phyloP scores from a whole-genome alignment of 352 stramenopile species.

The Globisporangium lucens region DNA sequence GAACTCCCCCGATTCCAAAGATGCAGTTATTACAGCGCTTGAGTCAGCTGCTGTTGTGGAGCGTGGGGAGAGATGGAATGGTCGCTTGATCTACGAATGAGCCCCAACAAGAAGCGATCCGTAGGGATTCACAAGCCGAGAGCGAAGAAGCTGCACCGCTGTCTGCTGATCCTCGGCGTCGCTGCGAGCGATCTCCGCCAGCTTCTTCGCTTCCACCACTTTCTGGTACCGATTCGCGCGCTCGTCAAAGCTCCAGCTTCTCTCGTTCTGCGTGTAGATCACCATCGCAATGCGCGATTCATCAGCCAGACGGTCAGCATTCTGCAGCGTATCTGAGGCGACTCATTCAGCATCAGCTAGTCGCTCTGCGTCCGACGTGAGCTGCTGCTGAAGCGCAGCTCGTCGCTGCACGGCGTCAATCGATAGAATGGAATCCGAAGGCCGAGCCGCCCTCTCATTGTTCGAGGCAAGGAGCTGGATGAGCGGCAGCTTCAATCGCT shows the following conservation, averaged over 20 bases:
- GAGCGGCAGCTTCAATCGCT: conserved; percentile 32
- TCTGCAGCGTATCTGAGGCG: conserved; percentile 27
- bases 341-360: conserved; percentile 28
- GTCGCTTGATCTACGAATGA: conserved; percentile 7
- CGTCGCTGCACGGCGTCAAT: conserved; percentile 42
- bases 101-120: conserved; percentile 11
- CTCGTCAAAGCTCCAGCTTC: conserved; percentile 62
- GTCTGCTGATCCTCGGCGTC: conserved; percentile 39
- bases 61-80: conserved; percentile 7
- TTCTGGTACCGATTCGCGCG: conserved; percentile 45
- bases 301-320: conserved; percentile 52
- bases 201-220: conserved; percentile 49
- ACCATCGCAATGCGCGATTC: conserved; percentile 60
- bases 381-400: conserved; percentile 26
- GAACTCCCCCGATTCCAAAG: conserved; percentile 17
- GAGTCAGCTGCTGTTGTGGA: neutral
- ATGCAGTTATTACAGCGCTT: neutral
- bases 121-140: conserved; percentile 45
- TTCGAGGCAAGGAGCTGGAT: conserved; percentile 26
- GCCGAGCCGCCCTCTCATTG: conserved; percentile 15
- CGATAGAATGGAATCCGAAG: conserved; percentile 25
- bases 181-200: conserved; percentile 38
- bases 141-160: conserved; percentile 27
- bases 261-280: conserved; percentile 53
- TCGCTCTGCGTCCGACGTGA: conserved; percentile 25